These are phyloP conservation scores for Suhomyces vadensis DNA, from an alignment of 805 yeast genomes.

Conservation along the genomic window DNA sequence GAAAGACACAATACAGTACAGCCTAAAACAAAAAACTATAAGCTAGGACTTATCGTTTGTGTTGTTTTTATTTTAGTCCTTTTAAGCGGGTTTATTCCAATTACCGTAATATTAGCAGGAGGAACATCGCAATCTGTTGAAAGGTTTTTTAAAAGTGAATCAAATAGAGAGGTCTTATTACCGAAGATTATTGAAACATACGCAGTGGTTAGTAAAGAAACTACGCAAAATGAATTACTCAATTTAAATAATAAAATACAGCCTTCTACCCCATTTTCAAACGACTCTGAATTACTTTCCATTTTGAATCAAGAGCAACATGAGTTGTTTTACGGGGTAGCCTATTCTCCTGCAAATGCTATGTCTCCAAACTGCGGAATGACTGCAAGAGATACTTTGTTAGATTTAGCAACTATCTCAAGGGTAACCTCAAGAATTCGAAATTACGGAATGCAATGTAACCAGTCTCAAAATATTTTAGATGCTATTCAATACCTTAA, in stretches of 20 bases:
- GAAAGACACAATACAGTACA: neutral
- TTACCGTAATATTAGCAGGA: slow-evolving; percentile 24
- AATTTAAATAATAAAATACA: neutral
- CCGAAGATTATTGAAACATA: slow-evolving; percentile 8
- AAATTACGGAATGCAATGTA: slow-evolving; percentile 62
- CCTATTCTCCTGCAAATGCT: slow-evolving; percentile 58
- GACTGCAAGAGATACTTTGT: slow-evolving; percentile 46
- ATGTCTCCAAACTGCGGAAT: slow-evolving; percentile 56
- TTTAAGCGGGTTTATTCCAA: slow-evolving; percentile 21
- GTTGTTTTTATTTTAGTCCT: neutral
- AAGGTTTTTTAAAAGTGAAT: slow-evolving; percentile 26
- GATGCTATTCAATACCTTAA: slow-evolving; percentile 52
- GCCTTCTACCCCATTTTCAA: neutral
- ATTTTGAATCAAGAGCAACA: neutral
- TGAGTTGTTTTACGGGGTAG: slow-evolving; percentile 52
- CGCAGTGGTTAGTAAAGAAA: neutral
- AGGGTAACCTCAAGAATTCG: slow-evolving; percentile 58
- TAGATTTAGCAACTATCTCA: slow-evolving; percentile 59
- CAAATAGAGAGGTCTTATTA: slow-evolving; percentile 17
- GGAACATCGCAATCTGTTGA: slow-evolving; percentile 31
- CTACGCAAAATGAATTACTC: neutral
- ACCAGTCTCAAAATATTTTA: slow-evolving; percentile 53
- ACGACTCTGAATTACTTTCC: neutral
- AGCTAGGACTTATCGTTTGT: neutral
- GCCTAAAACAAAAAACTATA: neutral